Conservation (phyloP, 306 rosid genomes). For the Prunus mume region DNA sequence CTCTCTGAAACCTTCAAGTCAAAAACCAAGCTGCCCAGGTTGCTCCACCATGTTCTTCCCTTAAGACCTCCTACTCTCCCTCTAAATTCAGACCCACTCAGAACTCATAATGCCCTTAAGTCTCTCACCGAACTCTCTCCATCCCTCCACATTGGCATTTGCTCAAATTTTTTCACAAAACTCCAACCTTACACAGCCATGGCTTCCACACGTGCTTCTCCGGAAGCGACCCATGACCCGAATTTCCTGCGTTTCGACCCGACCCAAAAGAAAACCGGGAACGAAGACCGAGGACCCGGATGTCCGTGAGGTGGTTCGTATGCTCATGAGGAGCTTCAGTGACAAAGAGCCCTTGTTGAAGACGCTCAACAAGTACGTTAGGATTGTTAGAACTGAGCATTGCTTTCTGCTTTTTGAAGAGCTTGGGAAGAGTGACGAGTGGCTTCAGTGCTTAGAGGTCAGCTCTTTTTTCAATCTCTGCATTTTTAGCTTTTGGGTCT, state of each 20-base stretch:
- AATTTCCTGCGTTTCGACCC: slow-evolving; percentile 43
- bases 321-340: slow-evolving; percentile 47
- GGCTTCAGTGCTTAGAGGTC: slow-evolving; percentile 97
- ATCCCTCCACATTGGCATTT: slow-evolving; percentile 13
- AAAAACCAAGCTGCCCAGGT: not conserved
- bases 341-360: slow-evolving; percentile 71
- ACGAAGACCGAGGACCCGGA: slow-evolving; percentile 40
- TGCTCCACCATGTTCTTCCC: not conserved
- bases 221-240: slow-evolving; percentile 14
- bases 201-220: slow-evolving; percentile 24
- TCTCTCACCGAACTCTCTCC: slow-evolving; percentile 30
- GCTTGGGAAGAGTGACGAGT: slow-evolving; percentile 65
- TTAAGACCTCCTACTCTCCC: not conserved
- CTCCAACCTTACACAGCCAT: slow-evolving; percentile 21
- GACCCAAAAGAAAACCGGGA: slow-evolving; percentile 31
- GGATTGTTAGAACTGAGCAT: slow-evolving; percentile 67
- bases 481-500: slow-evolving; percentile 11
- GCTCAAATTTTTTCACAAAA: slow-evolving; percentile 22
- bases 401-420: slow-evolving; percentile 85
- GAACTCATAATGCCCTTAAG: slow-evolving; percentile 26
- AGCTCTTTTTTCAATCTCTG: not conserved
- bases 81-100: not conserved
- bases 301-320: slow-evolving; percentile 58
- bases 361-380: slow-evolving; percentile 72
- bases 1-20: not conserved